Percentiles rank a stretch among this genome's conserved stretches.
phyloP scores from a whole-genome alignment of 108 stramenopile genomes.

The Seminavis robusta region DNA sequence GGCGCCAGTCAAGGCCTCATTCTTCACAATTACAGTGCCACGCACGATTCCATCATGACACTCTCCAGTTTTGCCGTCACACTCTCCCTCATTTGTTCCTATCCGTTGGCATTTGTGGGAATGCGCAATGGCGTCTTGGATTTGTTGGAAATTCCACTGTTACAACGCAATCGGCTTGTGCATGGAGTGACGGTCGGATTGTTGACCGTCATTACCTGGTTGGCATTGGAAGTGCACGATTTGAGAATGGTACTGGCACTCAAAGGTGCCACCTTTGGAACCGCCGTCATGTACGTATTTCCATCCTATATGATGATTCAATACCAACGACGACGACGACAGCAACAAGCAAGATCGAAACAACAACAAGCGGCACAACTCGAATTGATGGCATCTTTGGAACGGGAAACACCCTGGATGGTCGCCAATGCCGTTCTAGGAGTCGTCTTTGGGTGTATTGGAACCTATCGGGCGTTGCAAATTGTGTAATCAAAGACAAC shows the following conservation, averaged over 20 bases:
- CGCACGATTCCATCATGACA: slow-evolving; percentile 71
- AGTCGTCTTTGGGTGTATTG: background rate
- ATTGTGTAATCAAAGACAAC: background rate
- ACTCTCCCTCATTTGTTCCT: slow-evolving; percentile 58
- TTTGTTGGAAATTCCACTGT: slow-evolving; percentile 35
- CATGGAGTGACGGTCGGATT: slow-evolving; percentile 49
- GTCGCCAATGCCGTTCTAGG: background rate
- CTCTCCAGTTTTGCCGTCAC: slow-evolving; percentile 80
- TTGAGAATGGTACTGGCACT: slow-evolving; percentile 65
- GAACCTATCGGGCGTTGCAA: background rate
- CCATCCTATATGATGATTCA: slow-evolving; percentile 62
- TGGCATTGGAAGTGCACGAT: slow-evolving; percentile 58
- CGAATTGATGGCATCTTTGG: background rate
- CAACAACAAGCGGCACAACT: background rate
- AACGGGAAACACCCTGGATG: background rate
- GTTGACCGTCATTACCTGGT: slow-evolving; percentile 43
- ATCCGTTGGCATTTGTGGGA: slow-evolving; percentile 55
- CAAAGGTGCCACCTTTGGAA: slow-evolving; percentile 86
- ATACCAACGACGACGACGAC: background rate
- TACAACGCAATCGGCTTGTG: slow-evolving; percentile 41
- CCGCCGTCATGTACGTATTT: slow-evolving; percentile 73
- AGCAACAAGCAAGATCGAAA: background rate
- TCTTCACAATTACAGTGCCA: slow-evolving; percentile 86
- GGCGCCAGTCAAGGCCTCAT: slow-evolving; percentile 70
- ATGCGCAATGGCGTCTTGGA: slow-evolving; percentile 80